Evolutionary conservation across 805 yeast species (phyloP), one percentile per base, ranked within the genome.

Genomic region (Kazachstania viticola): DNA sequence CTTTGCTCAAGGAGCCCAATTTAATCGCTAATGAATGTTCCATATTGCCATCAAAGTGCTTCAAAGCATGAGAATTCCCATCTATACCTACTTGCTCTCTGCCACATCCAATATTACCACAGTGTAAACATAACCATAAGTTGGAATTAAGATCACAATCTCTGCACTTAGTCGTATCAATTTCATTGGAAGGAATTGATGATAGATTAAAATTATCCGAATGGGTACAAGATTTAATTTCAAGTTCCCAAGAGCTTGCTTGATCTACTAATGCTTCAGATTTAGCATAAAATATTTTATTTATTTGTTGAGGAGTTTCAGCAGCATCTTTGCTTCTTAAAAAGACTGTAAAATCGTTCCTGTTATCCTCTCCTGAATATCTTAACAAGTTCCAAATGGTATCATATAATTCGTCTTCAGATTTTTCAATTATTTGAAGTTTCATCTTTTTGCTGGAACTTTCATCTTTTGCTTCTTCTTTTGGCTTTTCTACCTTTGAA

Each of bases 81-180:
- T 85, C 79, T 9, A 80, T 73, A 22, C 97, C 98, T 49, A 81
- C 83, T 56, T 91, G 98, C 21, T 76, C 75, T 41, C 99, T 65
- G 5, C 99, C 99, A 60, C 99, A 91, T 4, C 95, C 95, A 9
- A 85, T 46, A n/a, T 69, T 60, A 2, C 98, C 98, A 66, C 98
- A 91, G 30, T 71, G 70, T 28, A 91, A 58, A 61, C 99, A 91
- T 13, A 91, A 64, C 99, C 99, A 91, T 29, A 91, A 58, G 51
- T 91, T 91, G 41, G 77, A 80, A 19, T 58, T 55, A 41, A 91
- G 61, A 1, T 69, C 80, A 59, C 94, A 81, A 9, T 52, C 53
- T 3, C 44, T 39, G 53, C 93, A 81, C 30, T 67, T 3, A 52
- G 16, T 5, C 31, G 23, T 14, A 22, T 29, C 27, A 31, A 35